phyloP scores from a whole-genome alignment of 2,329 filamentous ascomycete species.

The Alternaria sp. region DNA sequence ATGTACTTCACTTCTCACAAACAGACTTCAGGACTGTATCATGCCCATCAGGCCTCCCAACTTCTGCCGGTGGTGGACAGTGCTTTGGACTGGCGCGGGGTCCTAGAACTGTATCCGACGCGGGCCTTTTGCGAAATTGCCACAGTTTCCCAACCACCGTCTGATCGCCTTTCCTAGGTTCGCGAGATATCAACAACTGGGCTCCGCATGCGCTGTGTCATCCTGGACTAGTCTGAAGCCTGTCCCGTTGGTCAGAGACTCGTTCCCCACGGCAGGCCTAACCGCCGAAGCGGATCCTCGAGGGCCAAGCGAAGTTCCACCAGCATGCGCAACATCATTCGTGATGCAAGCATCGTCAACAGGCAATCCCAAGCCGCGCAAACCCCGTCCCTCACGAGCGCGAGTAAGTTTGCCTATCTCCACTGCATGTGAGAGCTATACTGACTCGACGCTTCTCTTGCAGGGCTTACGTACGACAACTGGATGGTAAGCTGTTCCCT shows the following conservation, averaged over 20 bases:
- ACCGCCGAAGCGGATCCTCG: constrained; percentile 28
- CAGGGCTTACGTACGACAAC: constrained; percentile 53
- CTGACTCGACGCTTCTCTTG: background rate
- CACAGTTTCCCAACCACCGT: background rate
- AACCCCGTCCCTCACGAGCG: constrained; percentile 52
- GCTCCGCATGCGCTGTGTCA: constrained; percentile 1
- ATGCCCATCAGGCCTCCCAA: constrained; percentile 7
- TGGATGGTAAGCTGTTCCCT: constrained; percentile 47
- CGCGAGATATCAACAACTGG: background rate
- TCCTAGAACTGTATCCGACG: constrained; percentile 1
- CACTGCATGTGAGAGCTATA: background rate
- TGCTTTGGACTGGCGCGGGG: constrained; percentile 11
- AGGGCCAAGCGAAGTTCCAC: constrained; percentile 32
- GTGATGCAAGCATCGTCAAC: constrained; percentile 36
- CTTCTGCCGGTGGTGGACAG: constrained; percentile 4
- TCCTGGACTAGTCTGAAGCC: constrained; percentile 4
- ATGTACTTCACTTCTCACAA: background rate
- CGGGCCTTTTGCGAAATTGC: constrained; percentile 2
- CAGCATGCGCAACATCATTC: constrained; percentile 28
- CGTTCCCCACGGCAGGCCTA: constrained; percentile 10
- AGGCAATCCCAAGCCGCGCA: constrained; percentile 40
- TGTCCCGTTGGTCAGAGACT: constrained; percentile 9
- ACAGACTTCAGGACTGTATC: background rate
- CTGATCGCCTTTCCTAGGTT: background rate
- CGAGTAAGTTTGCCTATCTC: constrained; percentile 17